Conservation (phyloP, 2,329 filamentous ascomycete species). For the Elsinoe fawcettii region DNA sequence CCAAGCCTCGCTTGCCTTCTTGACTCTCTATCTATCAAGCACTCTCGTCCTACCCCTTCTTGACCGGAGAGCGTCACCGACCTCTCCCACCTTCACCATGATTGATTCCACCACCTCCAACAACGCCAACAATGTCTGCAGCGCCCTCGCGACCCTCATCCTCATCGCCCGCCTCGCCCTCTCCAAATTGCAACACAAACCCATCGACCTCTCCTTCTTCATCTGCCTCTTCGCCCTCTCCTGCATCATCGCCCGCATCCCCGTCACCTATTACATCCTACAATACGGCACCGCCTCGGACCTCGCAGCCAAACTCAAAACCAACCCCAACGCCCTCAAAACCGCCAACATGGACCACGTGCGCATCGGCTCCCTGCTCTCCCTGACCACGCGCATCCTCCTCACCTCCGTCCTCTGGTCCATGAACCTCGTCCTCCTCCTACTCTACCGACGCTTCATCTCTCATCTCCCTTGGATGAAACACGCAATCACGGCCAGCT, state of each 20-base stretch:
- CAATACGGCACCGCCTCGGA: slow-evolving; percentile 2
- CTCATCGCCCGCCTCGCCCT: slow-evolving; percentile 4
- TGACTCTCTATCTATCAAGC: neutral
- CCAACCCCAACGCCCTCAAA: neutral
- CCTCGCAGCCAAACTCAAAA: neutral
- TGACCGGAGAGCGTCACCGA: neutral
- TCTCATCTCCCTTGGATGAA: slow-evolving; percentile 18
- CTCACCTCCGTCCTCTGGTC: slow-evolving; percentile 20
- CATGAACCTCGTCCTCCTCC: slow-evolving; percentile 17
- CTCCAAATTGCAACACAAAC: neutral
- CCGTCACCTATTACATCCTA: neutral
- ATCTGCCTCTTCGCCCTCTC: neutral
- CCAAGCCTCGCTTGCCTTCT: neutral
- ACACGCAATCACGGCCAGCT: slow-evolving; percentile 20
- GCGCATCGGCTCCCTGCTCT: slow-evolving; percentile 18
- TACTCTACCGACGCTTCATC: slow-evolving; percentile 19
- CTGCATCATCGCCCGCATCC: neutral
- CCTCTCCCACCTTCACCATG: neutral
- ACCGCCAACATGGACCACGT: neutral
- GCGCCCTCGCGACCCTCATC: neutral
- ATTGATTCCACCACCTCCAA: slow-evolving; percentile 5
- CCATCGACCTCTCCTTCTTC: slow-evolving; percentile 11
- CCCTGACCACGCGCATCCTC: slow-evolving; percentile 17
- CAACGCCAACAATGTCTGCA: slow-evolving; percentile 13
- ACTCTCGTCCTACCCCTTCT: neutral